Evolutionary conservation across 176 grass and related monocot genomes (phyloP).

Genomic region (Musa beccarii): DNA sequence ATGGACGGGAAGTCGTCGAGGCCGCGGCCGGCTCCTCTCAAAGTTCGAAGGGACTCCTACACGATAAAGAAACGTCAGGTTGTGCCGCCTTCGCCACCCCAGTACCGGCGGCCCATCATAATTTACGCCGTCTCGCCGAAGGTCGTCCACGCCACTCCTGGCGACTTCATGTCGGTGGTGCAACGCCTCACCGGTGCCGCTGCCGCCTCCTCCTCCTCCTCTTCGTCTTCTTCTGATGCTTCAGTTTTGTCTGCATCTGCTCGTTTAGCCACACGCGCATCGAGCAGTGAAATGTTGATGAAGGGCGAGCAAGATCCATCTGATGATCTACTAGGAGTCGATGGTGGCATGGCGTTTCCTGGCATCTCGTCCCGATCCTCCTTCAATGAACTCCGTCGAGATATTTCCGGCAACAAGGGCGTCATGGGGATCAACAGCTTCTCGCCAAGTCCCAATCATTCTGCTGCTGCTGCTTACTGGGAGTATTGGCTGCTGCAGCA

Average conservation of each 20-base stretch:
- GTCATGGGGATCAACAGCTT: neutral
- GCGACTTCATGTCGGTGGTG: constrained; percentile 58
- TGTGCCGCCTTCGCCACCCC: neutral
- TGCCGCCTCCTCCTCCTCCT: neutral
- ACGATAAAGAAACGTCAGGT: constrained; percentile 4
- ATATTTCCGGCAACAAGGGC: neutral
- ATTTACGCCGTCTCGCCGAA: constrained; percentile 45
- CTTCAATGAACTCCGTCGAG: constrained; percentile 24
- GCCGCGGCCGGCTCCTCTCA: constrained; percentile 35
- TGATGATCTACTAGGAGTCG: neutral
- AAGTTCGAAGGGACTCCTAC: constrained; percentile 21
- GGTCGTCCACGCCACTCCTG: constrained; percentile 43
- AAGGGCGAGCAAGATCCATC: too few relatives aligned
- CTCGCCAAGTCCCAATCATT: neutral
- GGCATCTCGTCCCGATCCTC: constrained; percentile 26
- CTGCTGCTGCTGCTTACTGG: constrained; percentile 20
- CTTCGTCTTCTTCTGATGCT: neutral
- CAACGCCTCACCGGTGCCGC: constrained; percentile 51
- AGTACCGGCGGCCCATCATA: constrained; percentile 33
- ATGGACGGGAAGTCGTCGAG: neutral
- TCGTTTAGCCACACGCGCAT: too few relatives aligned
- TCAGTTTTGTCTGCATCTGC: too few relatives aligned
- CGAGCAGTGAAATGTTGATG: too few relatives aligned
- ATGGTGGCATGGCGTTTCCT: constrained; percentile 6
- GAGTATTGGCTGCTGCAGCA: neutral